These are phyloP conservation scores for Anthracocystis panici-leucophaei DNA, from an alignment of 1,284 basidiomycete species.

Conservation along the genomic window DNA sequence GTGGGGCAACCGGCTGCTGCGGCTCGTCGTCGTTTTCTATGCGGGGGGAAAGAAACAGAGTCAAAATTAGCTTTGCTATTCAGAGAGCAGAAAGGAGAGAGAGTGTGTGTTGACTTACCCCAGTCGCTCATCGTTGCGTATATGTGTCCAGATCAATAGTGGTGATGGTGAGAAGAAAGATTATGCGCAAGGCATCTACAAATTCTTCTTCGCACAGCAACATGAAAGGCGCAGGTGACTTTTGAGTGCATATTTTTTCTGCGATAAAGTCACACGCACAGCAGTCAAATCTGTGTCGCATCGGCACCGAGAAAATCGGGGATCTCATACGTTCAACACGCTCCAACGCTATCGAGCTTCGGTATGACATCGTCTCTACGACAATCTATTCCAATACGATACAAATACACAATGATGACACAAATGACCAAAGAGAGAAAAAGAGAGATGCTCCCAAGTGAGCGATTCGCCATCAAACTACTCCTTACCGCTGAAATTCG, in stretches of 20 bases:
- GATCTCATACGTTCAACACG: no score
- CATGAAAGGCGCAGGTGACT: no score
- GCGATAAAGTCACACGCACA: no score
- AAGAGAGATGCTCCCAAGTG: constrained; percentile 13
- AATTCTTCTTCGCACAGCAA: no score
- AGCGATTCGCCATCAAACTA: not conserved
- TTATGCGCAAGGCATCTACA: not conserved
- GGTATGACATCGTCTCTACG: no score
- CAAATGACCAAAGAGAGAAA: not conserved
- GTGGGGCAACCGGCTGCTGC: constrained; percentile 29
- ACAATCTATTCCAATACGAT: not conserved
- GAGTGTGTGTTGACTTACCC: constrained; percentile 36
- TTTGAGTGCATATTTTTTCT: no score
- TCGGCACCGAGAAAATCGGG: no score
- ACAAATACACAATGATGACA: not conserved
- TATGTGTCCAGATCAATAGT: not conserved
- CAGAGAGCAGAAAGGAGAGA: not conserved
- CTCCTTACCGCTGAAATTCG: not conserved
- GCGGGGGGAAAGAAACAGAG: not conserved
- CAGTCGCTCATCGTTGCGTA: constrained; percentile 58
- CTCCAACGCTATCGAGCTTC: no score
- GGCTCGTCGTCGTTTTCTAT: constrained; percentile 65
- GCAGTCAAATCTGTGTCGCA: no score
- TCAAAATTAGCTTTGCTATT: not conserved
- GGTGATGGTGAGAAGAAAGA: constrained; percentile 15